phyloP scores from a whole-genome alignment of 2,329 filamentous ascomycete genomes.

The Torrubiella hemipterigena region DNA sequence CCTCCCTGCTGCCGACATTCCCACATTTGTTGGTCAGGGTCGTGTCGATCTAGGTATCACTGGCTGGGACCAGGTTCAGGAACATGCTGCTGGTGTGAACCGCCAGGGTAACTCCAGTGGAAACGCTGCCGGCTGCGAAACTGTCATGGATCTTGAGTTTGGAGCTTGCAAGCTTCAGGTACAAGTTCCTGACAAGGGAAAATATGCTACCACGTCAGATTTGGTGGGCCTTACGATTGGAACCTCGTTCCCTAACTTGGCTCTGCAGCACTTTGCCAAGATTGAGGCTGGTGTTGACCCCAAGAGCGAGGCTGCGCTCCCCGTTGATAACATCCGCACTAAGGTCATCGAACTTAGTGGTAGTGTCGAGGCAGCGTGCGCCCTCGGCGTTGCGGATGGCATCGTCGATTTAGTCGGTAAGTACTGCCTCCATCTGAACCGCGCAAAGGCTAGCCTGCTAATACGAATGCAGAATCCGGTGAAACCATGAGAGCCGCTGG shows the following conservation, averaged over 20 bases:
- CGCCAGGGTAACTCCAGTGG: conserved; percentile 33
- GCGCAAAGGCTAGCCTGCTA: neutral
- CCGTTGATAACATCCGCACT: conserved; percentile 52
- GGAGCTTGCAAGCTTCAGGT: conserved; percentile 88
- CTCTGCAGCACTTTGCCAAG: conserved; percentile 70
- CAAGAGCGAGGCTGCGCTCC: conserved; percentile 19
- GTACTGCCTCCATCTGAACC: conserved; percentile 15
- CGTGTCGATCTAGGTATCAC: conserved; percentile 91
- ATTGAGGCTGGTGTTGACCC: conserved; percentile 50
- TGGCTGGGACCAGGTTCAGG: conserved; percentile 80
- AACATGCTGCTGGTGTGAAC: conserved; percentile 53
- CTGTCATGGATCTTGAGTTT: conserved; percentile 83
- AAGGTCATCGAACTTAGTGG: conserved; percentile 91
- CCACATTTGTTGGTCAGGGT: conserved; percentile 92
- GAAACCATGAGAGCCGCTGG: conserved; percentile 97
- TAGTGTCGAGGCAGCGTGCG: conserved; percentile 94
- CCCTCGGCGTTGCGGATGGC: conserved; percentile 87
- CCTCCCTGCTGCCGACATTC: conserved; percentile 92
- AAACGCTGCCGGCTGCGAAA: conserved; percentile 55
- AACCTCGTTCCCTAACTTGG: conserved; percentile 84
- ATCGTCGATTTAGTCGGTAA: conserved; percentile 94
- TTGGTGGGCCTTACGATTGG: conserved; percentile 87
- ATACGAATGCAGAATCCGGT: conserved; percentile 60
- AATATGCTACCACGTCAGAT: conserved; percentile 56
- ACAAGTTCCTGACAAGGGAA: conserved; percentile 84